Evolutionary conservation across 2,329 filamentous ascomycete genomes (phyloP), one percentile per base, ranked within the genome.

Genomic region (Lachnum nothofagi): DNA sequence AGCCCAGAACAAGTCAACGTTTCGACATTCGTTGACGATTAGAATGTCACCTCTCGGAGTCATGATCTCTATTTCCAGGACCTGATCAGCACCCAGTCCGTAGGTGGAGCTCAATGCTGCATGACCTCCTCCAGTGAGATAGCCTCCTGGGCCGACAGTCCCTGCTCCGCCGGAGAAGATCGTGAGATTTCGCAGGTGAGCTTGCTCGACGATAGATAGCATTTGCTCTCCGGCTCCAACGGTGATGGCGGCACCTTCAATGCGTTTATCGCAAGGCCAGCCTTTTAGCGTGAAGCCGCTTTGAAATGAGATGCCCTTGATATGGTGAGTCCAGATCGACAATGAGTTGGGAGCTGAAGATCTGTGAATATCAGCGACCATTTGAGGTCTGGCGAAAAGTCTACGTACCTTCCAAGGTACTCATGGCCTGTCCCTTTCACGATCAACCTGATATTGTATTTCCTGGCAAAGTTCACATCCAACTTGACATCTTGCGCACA

Each of bases 1-100:
- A 0, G 82, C 82, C 82, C 81, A 86, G 62, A 82, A 85, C 0
- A 86, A 64, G 46, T 85, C 80, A 0, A 66, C 49, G 46, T 83
- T 71, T 33, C 76, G 68, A 9, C 73, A 70, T 33, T 76, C 74
- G 41, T 77, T 81, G 1, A 75, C 71, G 0, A 67, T 71, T 2
- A 82, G 35, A 5, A 77, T 67, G 5, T 73, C 60, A 0, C 81
- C 80, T 3, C 58, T 56, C 0, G 75, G 74, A 0, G 75, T 77
- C 1, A 85, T 74, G 0, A 83, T 66, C 24, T 80, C 73, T 65
- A 78, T 72, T 55, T 82, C 71, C 3, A 85, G 63, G 1, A 81
- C 76, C 35, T 84, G 75, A 55, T 86, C 83, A 1, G 77, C 79
- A 2, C 68, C 82, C n/a, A 86, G 64, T 0, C 83, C 82, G 53